A percentile compares a stretch with the other conserved stretches of the same genome.
Conservation (phyloP, 2,329 filamentous ascomycete genomes). For the Cladosporium oxysporum region DNA sequence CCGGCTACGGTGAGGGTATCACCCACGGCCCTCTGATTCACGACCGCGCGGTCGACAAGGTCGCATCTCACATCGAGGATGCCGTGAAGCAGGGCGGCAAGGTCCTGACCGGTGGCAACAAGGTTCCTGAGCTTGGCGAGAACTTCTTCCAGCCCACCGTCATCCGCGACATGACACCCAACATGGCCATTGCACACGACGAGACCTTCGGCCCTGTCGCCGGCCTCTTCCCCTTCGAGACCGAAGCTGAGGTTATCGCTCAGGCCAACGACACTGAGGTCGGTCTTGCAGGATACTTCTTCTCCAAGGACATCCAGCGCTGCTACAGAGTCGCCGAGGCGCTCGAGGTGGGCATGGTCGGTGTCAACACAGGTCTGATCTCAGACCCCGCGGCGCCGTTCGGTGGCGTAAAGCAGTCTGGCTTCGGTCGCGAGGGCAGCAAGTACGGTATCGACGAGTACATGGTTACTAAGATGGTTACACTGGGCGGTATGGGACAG, state of each 20-base stretch:
- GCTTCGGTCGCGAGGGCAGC: conserved; percentile 55
- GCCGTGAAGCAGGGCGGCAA: conserved; percentile 75
- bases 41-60: conserved; percentile 76
- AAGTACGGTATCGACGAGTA: conserved; percentile 54
- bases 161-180: conserved; percentile 77
- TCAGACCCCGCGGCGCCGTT: conserved; percentile 50
- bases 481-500: conserved; percentile 62
- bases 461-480: conserved; percentile 49
- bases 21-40: conserved; percentile 88
- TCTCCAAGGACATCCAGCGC: conserved; percentile 63
- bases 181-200: conserved; percentile 82
- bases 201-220: conserved; percentile 97
- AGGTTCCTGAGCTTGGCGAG: conserved; percentile 69
- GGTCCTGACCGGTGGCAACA: conserved; percentile 73
- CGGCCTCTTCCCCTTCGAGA: conserved; percentile 83
- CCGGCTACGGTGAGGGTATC: conserved; percentile 67
- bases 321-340: conserved; percentile 63
- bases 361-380: conserved; percentile 50
- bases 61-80: conserved; percentile 76
- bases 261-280: conserved; percentile 82
- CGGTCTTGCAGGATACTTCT: conserved; percentile 93
- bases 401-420: conserved; percentile 52
- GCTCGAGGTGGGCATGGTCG: conserved; percentile 81
- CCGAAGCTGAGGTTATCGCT: conserved; percentile 82
- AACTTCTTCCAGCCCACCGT: conserved; percentile 94